Evolutionary conservation across 2,329 filamentous ascomycete genomes (phyloP).

Genomic region (Claviceps africana): DNA sequence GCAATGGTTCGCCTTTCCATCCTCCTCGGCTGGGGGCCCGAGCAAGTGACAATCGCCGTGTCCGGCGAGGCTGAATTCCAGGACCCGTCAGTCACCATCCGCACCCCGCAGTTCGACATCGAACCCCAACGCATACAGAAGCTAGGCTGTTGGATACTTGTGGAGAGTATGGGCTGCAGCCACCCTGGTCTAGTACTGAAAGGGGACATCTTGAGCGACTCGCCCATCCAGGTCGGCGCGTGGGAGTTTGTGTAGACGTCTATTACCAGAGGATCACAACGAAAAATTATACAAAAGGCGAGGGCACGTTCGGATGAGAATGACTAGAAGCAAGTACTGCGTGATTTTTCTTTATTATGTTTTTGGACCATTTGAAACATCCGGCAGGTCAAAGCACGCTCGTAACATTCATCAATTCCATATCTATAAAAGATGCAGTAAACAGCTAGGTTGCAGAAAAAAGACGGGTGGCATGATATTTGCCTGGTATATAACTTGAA

Average conservation of each 20-base stretch:
- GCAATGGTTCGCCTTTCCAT: conserved; percentile 53
- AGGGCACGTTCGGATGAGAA: too few relatives aligned
- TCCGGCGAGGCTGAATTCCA: conserved; percentile 63
- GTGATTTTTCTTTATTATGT: too few relatives aligned
- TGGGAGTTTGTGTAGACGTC: conserved; percentile 24
- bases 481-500: conserved; percentile 5
- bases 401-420: not conserved
- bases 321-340: too few relatives aligned
- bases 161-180: conserved; percentile 60
- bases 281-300: too few relatives aligned
- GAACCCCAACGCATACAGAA: conserved; percentile 43
- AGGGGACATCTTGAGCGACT: conserved; percentile 38
- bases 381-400: not conserved
- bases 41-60: conserved; percentile 47
- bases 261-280: not conserved
- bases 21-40: conserved; percentile 57
- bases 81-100: conserved; percentile 50
- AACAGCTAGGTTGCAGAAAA: not conserved
- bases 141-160: conserved; percentile 61
- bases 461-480: not conserved
- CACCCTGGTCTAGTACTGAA: conserved; percentile 29
- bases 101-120: conserved; percentile 62
- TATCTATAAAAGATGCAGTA: not conserved
- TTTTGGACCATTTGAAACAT: too few relatives aligned
- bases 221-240: conserved; percentile 25